Percentiles rank a stretch among this genome's conserved stretches.
Evolutionary conservation across 345 rosid species (phyloP).

Genomic region (Aurinia saxatilis): DNA sequence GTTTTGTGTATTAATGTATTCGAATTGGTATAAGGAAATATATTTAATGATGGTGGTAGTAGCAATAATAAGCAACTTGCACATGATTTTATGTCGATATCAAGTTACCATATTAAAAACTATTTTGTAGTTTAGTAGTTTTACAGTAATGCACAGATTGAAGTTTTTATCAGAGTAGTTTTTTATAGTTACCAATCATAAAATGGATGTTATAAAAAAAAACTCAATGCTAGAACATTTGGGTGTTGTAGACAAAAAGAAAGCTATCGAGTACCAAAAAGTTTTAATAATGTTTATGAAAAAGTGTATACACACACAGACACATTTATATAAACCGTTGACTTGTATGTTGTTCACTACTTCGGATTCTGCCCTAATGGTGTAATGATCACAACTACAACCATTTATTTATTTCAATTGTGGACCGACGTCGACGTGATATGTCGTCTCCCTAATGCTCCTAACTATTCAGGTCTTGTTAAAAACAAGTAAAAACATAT

Average conservation of each 20-base stretch:
- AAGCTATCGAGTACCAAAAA: too few relatives aligned
- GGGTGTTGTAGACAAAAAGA: too few relatives aligned
- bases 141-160: too few relatives aligned
- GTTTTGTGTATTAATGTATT: background rate
- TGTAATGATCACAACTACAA: slow-evolving; percentile 10
- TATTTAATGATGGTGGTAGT: background rate
- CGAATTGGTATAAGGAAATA: background rate
- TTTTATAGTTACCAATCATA: too few relatives aligned
- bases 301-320: background rate
- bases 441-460: background rate
- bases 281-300: too few relatives aligned
- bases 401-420: background rate
- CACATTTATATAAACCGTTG: slow-evolving; percentile 1
- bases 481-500: too few relatives aligned
- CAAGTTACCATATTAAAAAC: background rate
- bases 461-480: background rate
- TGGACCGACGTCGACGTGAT: slow-evolving; percentile 26
- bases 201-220: too few relatives aligned
- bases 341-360: background rate
- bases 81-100: background rate
- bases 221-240: too few relatives aligned
- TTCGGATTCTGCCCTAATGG: background rate
- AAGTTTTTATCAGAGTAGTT: too few relatives aligned
- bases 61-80: background rate
- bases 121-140: too few relatives aligned